phyloP scores from a whole-genome alignment of 331 rosid genomes.

The Stylosanthes scabra region DNA sequence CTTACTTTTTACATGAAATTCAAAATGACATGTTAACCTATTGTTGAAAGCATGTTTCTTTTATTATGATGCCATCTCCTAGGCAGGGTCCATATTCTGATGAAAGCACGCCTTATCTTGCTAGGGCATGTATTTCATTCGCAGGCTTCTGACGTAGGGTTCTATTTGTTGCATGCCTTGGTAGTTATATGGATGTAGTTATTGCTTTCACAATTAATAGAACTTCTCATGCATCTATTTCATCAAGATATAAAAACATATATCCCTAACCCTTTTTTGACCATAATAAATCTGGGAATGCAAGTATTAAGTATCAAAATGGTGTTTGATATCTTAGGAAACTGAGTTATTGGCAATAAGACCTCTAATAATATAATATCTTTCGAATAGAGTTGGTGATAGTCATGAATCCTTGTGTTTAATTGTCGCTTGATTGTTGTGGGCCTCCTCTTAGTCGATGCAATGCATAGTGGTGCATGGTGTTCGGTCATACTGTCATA shows the following conservation, averaged over 20 bases:
- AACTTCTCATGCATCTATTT: constrained; percentile 14
- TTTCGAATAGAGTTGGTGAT: background rate
- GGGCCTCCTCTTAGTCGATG: background rate
- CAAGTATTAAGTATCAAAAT: background rate
- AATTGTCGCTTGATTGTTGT: background rate
- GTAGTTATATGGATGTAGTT: constrained; percentile 5
- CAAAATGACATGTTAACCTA: constrained; percentile 18
- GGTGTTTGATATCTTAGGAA: constrained; percentile 4
- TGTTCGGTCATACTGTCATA: background rate
- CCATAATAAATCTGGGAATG: background rate
- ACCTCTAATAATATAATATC: background rate
- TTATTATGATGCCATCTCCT: background rate
- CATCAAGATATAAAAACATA: background rate
- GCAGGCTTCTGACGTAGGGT: background rate
- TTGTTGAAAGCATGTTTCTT: constrained; percentile 26
- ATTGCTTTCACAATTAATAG: background rate
- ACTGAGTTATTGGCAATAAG: constrained; percentile 2
- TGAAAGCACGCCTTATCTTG: background rate
- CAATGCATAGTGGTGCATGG: background rate
- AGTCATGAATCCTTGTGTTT: background rate
- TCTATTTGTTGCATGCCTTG: background rate
- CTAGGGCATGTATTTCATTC: constrained; percentile 23
- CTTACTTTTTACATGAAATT: constrained; percentile 3
- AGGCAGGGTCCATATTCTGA: background rate
- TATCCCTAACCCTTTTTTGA: background rate